Percentiles rank a stretch among this genome's conserved stretches.
phyloP scores from a whole-genome alignment of 1,284 basidiomycete genomes.

The Grifola frondosa region DNA sequence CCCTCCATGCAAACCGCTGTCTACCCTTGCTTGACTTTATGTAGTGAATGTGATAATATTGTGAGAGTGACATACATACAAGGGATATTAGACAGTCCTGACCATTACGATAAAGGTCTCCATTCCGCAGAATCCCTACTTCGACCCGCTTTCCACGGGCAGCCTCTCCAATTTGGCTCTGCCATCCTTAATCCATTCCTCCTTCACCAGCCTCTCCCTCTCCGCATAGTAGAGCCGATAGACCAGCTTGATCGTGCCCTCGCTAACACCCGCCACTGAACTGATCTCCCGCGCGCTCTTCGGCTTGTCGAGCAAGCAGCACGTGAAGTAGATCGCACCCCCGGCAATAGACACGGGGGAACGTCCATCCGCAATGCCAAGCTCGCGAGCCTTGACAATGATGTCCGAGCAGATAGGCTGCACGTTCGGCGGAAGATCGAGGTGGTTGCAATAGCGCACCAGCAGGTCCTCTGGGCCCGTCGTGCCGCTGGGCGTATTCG shows the following conservation, averaged over 20 bases:
- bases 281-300: constrained; percentile 87
- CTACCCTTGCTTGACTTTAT: background rate
- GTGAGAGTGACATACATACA: constrained; percentile 22
- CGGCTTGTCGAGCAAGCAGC: constrained; percentile 72
- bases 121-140: constrained; percentile 12
- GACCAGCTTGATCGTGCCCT: constrained; percentile 92
- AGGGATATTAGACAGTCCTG: constrained; percentile 7
- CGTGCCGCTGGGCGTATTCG: constrained; percentile 39
- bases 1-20: background rate
- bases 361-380: constrained; percentile 89
- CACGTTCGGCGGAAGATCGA: constrained; percentile 82
- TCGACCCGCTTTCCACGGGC: constrained; percentile 35
- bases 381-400: constrained; percentile 77
- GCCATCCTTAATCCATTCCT: constrained; percentile 79
- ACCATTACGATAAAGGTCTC: constrained; percentile 9
- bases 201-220: constrained; percentile 73
- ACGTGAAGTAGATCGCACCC: constrained; percentile 93
- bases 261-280: constrained; percentile 94
- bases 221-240: constrained; percentile 72
- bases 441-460: constrained; percentile 92
- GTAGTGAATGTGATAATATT: constrained; percentile 11
- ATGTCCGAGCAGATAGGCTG: constrained; percentile 86
- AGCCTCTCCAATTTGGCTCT: constrained; percentile 60
- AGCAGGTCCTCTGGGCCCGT: constrained; percentile 84
- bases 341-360: constrained; percentile 96